Base-by-base conservation (phyloP, 345 rosid genomes). In the Chamaenerion angustifolium region DNA sequence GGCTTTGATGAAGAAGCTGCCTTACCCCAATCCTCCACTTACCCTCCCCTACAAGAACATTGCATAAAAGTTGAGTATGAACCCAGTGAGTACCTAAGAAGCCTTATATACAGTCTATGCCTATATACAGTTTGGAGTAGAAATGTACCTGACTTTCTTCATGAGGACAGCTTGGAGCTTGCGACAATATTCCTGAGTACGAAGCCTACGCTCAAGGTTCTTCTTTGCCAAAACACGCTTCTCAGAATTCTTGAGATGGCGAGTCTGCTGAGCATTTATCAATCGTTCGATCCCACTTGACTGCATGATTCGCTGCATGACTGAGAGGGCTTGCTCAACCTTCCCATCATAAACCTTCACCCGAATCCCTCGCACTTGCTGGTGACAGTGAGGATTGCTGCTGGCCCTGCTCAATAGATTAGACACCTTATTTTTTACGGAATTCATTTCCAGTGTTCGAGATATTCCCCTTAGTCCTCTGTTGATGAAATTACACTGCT, bases 211-310 rank as follows among this genome's bases (percentile, higher is more conserved):
- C 64, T 83, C 71, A 12, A 86, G 80, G 51, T 42, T 67, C 74
- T 90, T 86, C 46, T 86, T 82, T 4, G 98, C 96, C 48, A 90
- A 52, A 46, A 90, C 78, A 25, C 92, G 81, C 75, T 81, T 86
- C 86, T 90, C 95, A 27, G 98, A 90, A 60, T 90, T 83, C 80
- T 83, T 90, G 48, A 83, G 40, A 67, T 86, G 98, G 48, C 63
- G 79, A 17, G 66, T 74, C 76, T 75, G 81, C 45, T 68, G 58
- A 4, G 62, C 62, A 77, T 81, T 90, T 35, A 90, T 83, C 60
- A 86, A 59, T 65, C 98, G 66, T 57, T 90, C 98, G 46, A 86
- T 78, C 58, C 98, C 98, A 55, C 96, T 86, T 8, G 86, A 71
- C 19, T 63, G 71, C 98, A 90, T 90, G 76, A 70, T 68, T 65